Evolutionary conservation across 2,329 filamentous ascomycete genomes (phyloP), one percentile per base, ranked within the genome.

Genomic region (Penicillium sp.): DNA sequence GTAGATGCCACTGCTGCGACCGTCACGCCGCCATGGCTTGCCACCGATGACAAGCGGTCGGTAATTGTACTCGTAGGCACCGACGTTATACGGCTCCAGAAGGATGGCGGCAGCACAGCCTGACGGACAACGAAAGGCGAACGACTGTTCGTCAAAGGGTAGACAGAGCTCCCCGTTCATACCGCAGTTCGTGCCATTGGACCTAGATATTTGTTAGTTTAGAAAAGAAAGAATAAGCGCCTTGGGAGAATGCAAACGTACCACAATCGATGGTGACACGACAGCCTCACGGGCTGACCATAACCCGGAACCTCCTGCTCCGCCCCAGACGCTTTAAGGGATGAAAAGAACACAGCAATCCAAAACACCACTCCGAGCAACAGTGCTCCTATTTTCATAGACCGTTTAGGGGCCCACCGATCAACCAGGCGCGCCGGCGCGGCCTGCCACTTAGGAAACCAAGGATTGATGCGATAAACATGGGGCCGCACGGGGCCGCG

Each of bases 121-220:
- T 6, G 81, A 78, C 3, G 81, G 80, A 59, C 81, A 83, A 41
- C 78, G 72, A 55, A 83, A 83, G 0, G 80, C 72, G 55, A 82
- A 74, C 1, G 71, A 73, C 13, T 68, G 67, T 39, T 80, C 77
- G 32, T 75, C 72, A 57, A 83, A 83, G 0, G 80, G 80, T 15
- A 77, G 76, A 59, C 80, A 83, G 8, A 72, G 65, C 52, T 81
- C 74, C 0, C 80, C 80, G 61, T 82, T 76, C 3, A 82, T 55
- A 2, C 80, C 80, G 56, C 80, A 83, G n/a, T 65, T 56, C 0
- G 67, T 70, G 6, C 71, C 58, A 60, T 70, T 69, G 7, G 52
- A 48, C 67, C 68, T 61, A 23, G 6, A 46, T 3, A 24, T 47
- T 15, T 8, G n/a, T 52, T 29, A 57, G 52, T 23, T 33, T 41